Conservation (phyloP, 257 asterid species). For the Fraxinus quadrangulata region DNA sequence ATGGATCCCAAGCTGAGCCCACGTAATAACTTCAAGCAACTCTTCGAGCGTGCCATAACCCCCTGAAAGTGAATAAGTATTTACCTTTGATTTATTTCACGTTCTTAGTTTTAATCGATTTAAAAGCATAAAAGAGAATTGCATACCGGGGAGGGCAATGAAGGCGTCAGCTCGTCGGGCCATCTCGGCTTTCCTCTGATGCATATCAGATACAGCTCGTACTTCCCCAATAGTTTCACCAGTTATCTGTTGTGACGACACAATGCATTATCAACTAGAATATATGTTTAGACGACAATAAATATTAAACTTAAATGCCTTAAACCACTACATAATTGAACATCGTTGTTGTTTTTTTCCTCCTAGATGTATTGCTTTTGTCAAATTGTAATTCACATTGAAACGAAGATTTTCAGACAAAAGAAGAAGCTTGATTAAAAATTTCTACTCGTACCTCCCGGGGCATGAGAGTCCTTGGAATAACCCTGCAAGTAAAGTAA, state of each 20-base stretch:
- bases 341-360: too few species aligned
- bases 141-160: slow-evolving; percentile 90
- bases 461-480: slow-evolving; percentile 93
- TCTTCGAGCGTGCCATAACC: slow-evolving; percentile 99
- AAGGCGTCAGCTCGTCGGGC: slow-evolving; percentile 96
- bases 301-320: too few species aligned
- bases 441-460: slow-evolving; percentile 58
- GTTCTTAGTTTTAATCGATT: background rate
- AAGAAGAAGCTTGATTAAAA: background rate
- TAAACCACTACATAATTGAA: too few species aligned
- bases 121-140: background rate
- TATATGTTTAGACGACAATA: background rate
- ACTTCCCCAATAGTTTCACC: slow-evolving; percentile 83
- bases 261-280: background rate
- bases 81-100: background rate
- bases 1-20: slow-evolving; percentile 99
- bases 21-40: slow-evolving; percentile 92
- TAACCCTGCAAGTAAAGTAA: slow-evolving; percentile 59
- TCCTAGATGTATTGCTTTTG: too few species aligned
- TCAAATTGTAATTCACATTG: background rate
- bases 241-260: slow-evolving; percentile 48
- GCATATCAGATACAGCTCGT: slow-evolving; percentile 88
- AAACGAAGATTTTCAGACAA: background rate
- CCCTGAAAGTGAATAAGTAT: slow-evolving; percentile 42
- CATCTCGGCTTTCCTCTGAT: slow-evolving; percentile 95